phyloP scores from a whole-genome alignment of 306 rosid genomes.

The Echinosophora koreensis region DNA sequence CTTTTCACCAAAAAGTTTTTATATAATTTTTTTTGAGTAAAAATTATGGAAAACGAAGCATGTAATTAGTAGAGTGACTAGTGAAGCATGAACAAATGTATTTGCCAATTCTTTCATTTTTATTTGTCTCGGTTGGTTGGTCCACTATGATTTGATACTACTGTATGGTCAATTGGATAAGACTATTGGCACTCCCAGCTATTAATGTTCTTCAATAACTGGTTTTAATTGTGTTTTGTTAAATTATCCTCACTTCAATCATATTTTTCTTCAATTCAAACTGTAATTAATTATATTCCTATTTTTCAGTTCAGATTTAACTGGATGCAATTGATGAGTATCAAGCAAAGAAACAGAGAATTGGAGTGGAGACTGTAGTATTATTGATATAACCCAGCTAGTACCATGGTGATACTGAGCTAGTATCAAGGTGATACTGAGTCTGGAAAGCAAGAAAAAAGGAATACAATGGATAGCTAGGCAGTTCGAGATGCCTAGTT shows the following conservation, averaged over 20 bases:
- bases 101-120: background rate
- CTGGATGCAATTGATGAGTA: background rate
- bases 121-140: background rate
- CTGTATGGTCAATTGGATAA: conserved; percentile 29
- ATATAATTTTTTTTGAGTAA: too few species aligned
- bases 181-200: background rate
- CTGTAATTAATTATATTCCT: conserved; percentile 8
- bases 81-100: background rate
- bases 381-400: too few species aligned
- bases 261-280: background rate
- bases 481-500: too few species aligned
- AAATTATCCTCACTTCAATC: conserved; percentile 11
- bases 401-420: too few species aligned
- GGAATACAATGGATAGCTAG: too few species aligned
- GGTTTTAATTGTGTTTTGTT: conserved; percentile 1
- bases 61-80: background rate
- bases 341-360: too few species aligned
- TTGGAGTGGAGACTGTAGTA: too few species aligned
- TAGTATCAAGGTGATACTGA: too few species aligned
- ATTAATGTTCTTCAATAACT: conserved; percentile 2
- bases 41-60: too few species aligned
- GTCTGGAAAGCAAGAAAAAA: too few species aligned
- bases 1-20: too few species aligned
- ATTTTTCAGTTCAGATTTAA: background rate
- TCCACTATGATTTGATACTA: background rate